These are phyloP conservation scores for Aethionema arabicum DNA, from an alignment of 345 rosid genomes.

Conservation along the genomic window DNA sequence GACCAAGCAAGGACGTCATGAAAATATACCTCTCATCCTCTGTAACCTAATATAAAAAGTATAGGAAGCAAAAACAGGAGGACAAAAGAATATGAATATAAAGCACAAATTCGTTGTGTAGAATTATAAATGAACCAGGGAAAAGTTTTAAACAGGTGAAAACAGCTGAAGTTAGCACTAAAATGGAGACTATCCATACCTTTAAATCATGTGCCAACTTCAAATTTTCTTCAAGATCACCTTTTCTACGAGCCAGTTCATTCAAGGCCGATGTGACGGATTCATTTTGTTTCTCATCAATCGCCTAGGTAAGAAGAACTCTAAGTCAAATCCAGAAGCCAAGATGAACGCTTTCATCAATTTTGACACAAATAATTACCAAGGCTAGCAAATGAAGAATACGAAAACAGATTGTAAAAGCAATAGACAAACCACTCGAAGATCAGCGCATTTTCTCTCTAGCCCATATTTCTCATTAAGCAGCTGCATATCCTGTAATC, in stretches of 20 bases:
- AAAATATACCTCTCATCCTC: slow-evolving; percentile 84
- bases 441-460: slow-evolving; percentile 89
- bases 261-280: slow-evolving; percentile 68
- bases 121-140: background rate
- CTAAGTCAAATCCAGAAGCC: slow-evolving; percentile 22
- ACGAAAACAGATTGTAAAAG: background rate
- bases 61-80: background rate
- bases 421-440: slow-evolving; percentile 70
- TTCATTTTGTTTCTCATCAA: slow-evolving; percentile 91
- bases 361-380: background rate
- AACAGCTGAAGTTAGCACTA: background rate
- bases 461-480: slow-evolving; percentile 68
- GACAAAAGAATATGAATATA: background rate
- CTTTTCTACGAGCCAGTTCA: slow-evolving; percentile 74
- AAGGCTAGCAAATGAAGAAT: background rate
- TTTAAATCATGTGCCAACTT: slow-evolving; percentile 79
- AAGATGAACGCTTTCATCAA: slow-evolving; percentile 31
- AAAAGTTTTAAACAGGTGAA: background rate
- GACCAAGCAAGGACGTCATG: slow-evolving; percentile 82
- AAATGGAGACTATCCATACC: slow-evolving; percentile 41
- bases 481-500: slow-evolving; percentile 77
- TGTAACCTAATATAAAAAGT: slow-evolving; percentile 49
- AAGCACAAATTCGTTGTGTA: background rate
- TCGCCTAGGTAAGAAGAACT: slow-evolving; percentile 55
- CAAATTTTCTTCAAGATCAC: slow-evolving; percentile 76